These are phyloP conservation scores for Cenchrus fungigraminus DNA, from an alignment of 176 grass and related monocot species.

Conservation along the genomic window DNA sequence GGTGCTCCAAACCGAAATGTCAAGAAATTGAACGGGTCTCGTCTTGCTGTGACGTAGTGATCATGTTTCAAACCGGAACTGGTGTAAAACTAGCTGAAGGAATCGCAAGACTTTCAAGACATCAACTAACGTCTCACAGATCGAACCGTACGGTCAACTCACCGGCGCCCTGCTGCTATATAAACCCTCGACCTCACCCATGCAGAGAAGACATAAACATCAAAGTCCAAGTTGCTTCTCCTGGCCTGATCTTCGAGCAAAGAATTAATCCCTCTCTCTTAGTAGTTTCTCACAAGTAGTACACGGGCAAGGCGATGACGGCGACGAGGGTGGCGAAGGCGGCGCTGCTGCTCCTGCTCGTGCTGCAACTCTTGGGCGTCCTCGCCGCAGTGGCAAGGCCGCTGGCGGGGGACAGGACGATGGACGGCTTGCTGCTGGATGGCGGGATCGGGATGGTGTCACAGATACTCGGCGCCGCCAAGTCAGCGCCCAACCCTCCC, in stretches of 20 bases:
- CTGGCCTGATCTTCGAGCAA: no score
- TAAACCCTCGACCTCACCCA: slow-evolving; percentile 1
- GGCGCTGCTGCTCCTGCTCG: neutral
- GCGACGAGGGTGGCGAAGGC: neutral
- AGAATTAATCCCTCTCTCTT: no score
- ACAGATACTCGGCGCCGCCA: neutral
- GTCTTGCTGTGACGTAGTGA: neutral
- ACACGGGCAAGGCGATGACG: neutral
- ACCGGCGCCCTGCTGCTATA: neutral
- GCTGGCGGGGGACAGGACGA: neutral
- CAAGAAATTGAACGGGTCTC: slow-evolving; percentile 12
- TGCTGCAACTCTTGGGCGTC: neutral
- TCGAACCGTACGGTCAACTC: no score
- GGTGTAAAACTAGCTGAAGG: neutral
- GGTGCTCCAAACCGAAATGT: neutral
- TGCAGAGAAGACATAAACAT: neutral
- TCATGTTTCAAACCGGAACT: no score
- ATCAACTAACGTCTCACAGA: neutral
- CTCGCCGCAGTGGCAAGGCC: slow-evolving; percentile 26
- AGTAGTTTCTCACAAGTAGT: no score
- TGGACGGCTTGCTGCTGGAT: neutral
- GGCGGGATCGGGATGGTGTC: slow-evolving; percentile 20
- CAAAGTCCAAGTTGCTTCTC: neutral
- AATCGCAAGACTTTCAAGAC: neutral
- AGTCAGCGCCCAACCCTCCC: neutral